Percentiles rank a stretch among this genome's conserved stretches.
phyloP scores from a whole-genome alignment of 2,329 filamentous ascomycete species.

The Sporothrix curviconia region DNA sequence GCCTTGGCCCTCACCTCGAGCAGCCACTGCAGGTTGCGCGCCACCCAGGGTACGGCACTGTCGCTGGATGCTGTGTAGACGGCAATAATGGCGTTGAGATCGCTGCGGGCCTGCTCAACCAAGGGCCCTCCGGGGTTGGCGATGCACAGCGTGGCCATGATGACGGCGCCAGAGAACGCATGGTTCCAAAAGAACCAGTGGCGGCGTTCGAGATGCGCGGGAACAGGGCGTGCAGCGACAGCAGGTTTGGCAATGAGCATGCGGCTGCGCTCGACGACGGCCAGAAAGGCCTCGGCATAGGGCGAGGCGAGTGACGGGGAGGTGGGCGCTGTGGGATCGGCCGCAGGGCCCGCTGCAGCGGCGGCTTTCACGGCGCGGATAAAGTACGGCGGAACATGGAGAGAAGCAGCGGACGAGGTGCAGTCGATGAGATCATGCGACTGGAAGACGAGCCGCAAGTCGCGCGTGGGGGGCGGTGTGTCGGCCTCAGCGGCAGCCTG shows the following conservation, averaged over 20 bases:
- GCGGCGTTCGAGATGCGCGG: constrained; percentile 1
- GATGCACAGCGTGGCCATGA: constrained; percentile 6
- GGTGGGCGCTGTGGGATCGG: background rate
- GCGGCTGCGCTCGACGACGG: constrained; percentile 9
- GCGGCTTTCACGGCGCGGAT: background rate
- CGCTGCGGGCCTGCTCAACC: constrained; percentile 2
- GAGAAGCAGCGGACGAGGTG: background rate
- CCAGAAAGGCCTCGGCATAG: background rate
- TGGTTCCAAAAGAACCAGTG: constrained; percentile 12
- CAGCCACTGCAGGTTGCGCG: constrained; percentile 7
- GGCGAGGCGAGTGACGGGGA: background rate
- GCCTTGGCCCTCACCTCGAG: background rate
- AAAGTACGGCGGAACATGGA: constrained; percentile 6
- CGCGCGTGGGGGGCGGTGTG: background rate
- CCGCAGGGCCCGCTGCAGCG: background rate
- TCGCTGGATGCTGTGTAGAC: background rate
- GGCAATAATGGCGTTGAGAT: background rate
- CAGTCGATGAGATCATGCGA: constrained; percentile 4
- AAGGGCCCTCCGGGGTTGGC: background rate
- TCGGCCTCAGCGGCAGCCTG: background rate
- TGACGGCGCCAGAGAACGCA: background rate
- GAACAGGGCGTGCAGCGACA: constrained; percentile 2
- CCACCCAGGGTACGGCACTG: background rate
- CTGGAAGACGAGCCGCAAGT: background rate
- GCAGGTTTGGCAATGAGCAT: constrained; percentile 6